Conservation (phyloP, 2,329 filamentous ascomycete species). For the Dothistroma pini region DNA sequence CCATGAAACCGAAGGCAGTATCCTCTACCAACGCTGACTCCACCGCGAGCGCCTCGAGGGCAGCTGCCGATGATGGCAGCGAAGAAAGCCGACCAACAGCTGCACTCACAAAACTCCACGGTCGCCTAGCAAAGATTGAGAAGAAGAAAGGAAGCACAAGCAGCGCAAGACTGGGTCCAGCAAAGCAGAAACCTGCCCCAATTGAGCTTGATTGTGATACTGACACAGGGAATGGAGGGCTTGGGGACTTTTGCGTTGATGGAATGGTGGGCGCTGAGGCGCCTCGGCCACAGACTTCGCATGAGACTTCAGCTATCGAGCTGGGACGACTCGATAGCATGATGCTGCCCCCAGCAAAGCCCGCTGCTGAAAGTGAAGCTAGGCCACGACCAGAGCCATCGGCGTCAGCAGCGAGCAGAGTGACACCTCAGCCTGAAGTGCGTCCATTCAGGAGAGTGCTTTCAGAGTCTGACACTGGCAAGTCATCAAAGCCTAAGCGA, state of each 20-base stretch:
- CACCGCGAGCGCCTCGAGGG: slow-evolving; percentile 18
- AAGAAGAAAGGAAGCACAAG: slow-evolving; percentile 25
- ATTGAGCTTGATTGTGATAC: slow-evolving; percentile 7
- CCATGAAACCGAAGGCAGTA: slow-evolving; percentile 15
- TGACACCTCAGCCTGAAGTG: slow-evolving; percentile 6
- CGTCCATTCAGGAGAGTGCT: slow-evolving; percentile 18
- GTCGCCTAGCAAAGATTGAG: slow-evolving; percentile 30
- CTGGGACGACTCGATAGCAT: slow-evolving; percentile 19
- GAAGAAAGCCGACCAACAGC: slow-evolving; percentile 9
- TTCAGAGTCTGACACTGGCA: slow-evolving; percentile 16
- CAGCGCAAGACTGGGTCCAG: slow-evolving; percentile 8
- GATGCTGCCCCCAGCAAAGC: slow-evolving; percentile 20
- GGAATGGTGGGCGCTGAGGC: slow-evolving; percentile 7
- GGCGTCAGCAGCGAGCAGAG: background rate
- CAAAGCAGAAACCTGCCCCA: slow-evolving; percentile 4
- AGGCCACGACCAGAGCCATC: background rate
- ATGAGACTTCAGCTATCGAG: slow-evolving; percentile 15
- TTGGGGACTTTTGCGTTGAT: slow-evolving; percentile 3
- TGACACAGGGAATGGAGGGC: background rate
- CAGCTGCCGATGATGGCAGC: slow-evolving; percentile 23
- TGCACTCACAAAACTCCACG: slow-evolving; percentile 27
- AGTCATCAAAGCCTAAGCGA: slow-evolving; percentile 15
- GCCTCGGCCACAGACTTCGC: slow-evolving; percentile 9
- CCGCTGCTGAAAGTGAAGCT: background rate
- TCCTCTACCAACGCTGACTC: slow-evolving; percentile 20